Evolutionary conservation across 2,329 filamentous ascomycete species (phyloP).

Genomic region (Phaeomoniella chlamydospora): DNA sequence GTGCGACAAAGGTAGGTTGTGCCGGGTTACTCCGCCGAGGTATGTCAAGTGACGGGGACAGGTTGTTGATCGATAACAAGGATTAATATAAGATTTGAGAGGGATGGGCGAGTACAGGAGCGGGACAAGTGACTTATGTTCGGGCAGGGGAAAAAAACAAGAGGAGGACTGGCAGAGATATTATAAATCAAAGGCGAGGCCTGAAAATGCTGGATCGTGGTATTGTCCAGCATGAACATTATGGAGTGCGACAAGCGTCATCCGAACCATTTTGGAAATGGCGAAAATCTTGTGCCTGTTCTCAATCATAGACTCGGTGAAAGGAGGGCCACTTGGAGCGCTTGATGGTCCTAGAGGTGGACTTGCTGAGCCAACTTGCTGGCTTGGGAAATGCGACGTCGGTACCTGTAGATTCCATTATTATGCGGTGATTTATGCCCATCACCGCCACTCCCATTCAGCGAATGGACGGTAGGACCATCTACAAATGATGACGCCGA

Average conservation of each 20-base stretch:
- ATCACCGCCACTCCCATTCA: not conserved
- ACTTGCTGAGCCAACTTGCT: not conserved
- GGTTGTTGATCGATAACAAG: not conserved
- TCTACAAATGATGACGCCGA: not conserved
- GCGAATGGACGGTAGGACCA: not conserved
- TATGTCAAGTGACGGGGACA: not conserved
- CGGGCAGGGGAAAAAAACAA: not conserved
- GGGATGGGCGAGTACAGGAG: not conserved
- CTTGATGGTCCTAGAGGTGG: not conserved
- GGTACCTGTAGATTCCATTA: constrained; percentile 1
- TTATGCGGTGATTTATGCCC: constrained; percentile 2
- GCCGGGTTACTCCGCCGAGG: not conserved
- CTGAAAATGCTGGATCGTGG: not conserved
- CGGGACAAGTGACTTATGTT: not conserved
- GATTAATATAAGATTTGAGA: not conserved
- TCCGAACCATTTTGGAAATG: constrained; percentile 1
- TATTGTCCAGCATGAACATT: not conserved
- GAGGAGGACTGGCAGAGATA: not conserved
- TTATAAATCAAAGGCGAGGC: not conserved
- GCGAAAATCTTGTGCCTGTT: not conserved
- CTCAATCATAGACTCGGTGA: not conserved
- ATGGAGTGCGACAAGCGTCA: constrained; percentile 1
- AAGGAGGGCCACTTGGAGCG: constrained; percentile 1
- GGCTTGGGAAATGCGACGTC: constrained; percentile 1
- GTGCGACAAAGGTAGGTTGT: not conserved